Base-by-base conservation (phyloP, 2,329 filamentous ascomycete species). In the Conoideocrella luteorostrata region DNA sequence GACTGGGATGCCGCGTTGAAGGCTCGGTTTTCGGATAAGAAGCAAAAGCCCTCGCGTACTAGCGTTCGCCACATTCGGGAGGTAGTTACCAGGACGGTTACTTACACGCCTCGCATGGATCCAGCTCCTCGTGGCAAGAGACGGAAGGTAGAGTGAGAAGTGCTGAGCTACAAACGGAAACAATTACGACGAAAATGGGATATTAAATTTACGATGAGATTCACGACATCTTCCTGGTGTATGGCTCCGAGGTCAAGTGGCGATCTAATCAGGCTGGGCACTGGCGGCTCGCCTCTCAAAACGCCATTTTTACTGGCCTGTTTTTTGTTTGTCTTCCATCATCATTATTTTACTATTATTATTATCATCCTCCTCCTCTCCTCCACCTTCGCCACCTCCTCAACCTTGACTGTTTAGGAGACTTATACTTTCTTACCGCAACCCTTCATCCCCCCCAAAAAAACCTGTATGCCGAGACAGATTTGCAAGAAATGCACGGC, bases 41-140 rank as follows among this genome's bases (percentile, higher is more conserved):
- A 73, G 54, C 75, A 73, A 50, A 77, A 78, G 59, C 59, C 74
- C 13, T 70, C 77, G 32, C 76, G 74, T 52, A 80, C 81, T 24
- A 82, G 74, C 54, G 72, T 82, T 45, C 78, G 82, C 47, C 76
- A 84, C 58, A 88, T 96, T 46, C 75, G 88, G 43, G 89, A 96
- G 63, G 88, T 96, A 4, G 86, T 96, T 42, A 96, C 90, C n/a
- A 78, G 89, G 54, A 96, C 89, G 13, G 87, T 95, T 47, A 95
- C 88, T 32, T 95, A 94, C 66, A 95, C 87, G 61, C 85, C 81
- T 48, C 75, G 83, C 52, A 87, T 97, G 69, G 86, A 89, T 52
- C 87, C 90, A 20, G 88, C 90, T 29, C 91, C 89, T 7, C 90
- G 90, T 64, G 90, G 90, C 51, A 97, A 96, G 77, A 81, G 89